Evolutionary conservation across 2,329 filamentous ascomycete genomes (phyloP).

Genomic region (Phyllosticta capitalensis): DNA sequence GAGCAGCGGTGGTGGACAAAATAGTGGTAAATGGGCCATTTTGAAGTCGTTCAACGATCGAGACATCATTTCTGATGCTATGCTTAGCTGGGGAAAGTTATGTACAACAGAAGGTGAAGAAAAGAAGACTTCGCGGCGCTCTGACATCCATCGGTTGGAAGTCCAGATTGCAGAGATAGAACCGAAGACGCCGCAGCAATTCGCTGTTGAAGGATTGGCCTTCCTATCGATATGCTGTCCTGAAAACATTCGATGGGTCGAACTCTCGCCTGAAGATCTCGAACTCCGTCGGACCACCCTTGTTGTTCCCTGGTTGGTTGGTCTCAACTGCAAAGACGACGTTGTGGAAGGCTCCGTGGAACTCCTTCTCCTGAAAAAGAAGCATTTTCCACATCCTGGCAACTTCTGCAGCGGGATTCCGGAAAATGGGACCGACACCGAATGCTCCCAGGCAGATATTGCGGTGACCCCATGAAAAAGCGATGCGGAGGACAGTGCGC

Average conservation of each 20-base stretch:
- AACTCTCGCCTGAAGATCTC: constrained; percentile 33
- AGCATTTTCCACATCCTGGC: constrained; percentile 36
- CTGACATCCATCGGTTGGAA: not conserved
- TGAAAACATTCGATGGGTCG: constrained; percentile 29
- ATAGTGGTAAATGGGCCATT: too few relatives aligned
- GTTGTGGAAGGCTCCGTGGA: constrained; percentile 34
- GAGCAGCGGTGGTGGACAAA: too few relatives aligned
- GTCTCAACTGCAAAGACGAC: constrained; percentile 38
- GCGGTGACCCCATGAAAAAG: constrained; percentile 35
- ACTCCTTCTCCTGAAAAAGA: constrained; percentile 35
- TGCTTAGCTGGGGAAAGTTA: not conserved
- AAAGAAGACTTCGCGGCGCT: not conserved
- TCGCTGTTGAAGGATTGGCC: not conserved
- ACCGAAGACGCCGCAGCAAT: not conserved
- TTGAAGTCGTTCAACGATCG: too few relatives aligned
- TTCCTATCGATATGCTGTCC: constrained; percentile 21
- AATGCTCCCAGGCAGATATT: constrained; percentile 36
- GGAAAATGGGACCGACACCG: constrained; percentile 35
- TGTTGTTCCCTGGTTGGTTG: constrained; percentile 22
- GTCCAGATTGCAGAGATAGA: not conserved
- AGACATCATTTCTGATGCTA: too few relatives aligned
- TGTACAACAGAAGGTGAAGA: not conserved
- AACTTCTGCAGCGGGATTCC: constrained; percentile 34
- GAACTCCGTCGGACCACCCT: constrained; percentile 26
- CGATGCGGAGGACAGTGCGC: constrained; percentile 60